Percentiles rank a stretch among this genome's conserved stretches.
Evolutionary conservation across 164 flowering plant species (phyloP).

Genomic region (Warburgia ugandensis): DNA sequence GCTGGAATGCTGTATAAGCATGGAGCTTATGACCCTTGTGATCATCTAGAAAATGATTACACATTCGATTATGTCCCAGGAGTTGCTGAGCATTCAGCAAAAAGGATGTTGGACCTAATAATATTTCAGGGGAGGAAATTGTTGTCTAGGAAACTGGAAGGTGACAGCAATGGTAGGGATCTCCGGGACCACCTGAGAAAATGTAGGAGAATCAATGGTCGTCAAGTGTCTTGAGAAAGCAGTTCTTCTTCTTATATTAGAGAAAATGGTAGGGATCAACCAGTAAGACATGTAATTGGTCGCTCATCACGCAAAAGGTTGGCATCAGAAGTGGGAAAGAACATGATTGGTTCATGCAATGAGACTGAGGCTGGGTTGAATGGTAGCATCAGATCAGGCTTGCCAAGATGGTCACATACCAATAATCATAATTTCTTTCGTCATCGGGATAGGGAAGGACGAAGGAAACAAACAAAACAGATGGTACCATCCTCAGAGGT

Average conservation of each 20-base stretch:
- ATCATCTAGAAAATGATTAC: conserved; percentile 18
- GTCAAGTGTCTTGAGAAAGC: conserved; percentile 18
- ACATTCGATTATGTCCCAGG: conserved; percentile 13
- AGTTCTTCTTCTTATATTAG: conserved; percentile 12
- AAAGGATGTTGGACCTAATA: conserved; percentile 20
- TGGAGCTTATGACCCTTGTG: conserved; percentile 17
- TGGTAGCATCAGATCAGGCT: conserved; percentile 5
- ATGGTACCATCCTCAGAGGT: conserved; percentile 18
- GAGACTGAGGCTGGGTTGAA: conserved; percentile 12
- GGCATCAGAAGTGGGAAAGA: conserved; percentile 28
- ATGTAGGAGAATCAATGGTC: conserved; percentile 23
- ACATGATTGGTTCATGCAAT: conserved; percentile 12
- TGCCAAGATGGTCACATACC: conserved; percentile 14
- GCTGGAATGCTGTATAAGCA: conserved; percentile 21
- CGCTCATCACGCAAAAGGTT: conserved; percentile 21
- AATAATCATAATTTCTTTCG: conserved; percentile 13
- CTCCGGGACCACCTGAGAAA: conserved; percentile 41
- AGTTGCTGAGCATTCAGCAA: conserved; percentile 17
- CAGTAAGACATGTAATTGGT: conserved; percentile 9
- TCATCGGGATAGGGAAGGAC: conserved; percentile 19
- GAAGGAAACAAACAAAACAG: conserved; percentile 13
- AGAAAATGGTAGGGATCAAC: conserved; percentile 16
- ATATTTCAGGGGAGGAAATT: conserved; percentile 24
- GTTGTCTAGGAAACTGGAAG: conserved; percentile 15
- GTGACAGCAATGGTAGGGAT: conserved; percentile 24